phyloP scores from a whole-genome alignment of 108 stramenopile species.

The Skeletonema marinoi region DNA sequence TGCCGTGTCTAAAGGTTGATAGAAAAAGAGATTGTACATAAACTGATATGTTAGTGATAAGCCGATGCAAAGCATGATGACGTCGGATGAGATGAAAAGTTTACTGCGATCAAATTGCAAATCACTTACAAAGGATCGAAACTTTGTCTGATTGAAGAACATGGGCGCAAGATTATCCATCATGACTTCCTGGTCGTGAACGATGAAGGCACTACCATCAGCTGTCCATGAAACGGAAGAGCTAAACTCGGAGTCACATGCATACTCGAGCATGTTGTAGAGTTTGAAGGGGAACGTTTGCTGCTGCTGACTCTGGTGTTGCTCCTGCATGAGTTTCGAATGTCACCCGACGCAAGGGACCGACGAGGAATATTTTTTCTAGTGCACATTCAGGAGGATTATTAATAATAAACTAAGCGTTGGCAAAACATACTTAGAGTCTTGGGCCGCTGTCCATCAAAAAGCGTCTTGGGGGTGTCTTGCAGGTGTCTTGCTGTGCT shows the following conservation, averaged over 20 bases:
- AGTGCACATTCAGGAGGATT: too few relatives aligned
- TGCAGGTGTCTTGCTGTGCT: too few relatives aligned
- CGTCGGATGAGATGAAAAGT: too few relatives aligned
- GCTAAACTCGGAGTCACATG: background rate
- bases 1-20: background rate
- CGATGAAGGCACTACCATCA: background rate
- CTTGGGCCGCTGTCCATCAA: too few relatives aligned
- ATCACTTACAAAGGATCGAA: conserved; percentile 5
- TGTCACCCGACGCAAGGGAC: too few relatives aligned
- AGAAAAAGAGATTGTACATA: too few relatives aligned
- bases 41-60: background rate
- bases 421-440: too few relatives aligned
- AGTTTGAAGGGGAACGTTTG: conserved; percentile 2
- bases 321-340: background rate
- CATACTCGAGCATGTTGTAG: background rate
- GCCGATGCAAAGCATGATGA: background rate
- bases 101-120: too few relatives aligned
- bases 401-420: too few relatives aligned
- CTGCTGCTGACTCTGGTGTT: background rate
- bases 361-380: too few relatives aligned
- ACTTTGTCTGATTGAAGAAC: conserved; percentile 17
- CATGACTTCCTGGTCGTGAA: background rate
- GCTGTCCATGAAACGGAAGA: background rate
- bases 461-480: too few relatives aligned
- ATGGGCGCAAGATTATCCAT: conserved; percentile 2